Evolutionary conservation across 169 alveolate genomes (phyloP).

Genomic region (Plasmodium berghei): DNA sequence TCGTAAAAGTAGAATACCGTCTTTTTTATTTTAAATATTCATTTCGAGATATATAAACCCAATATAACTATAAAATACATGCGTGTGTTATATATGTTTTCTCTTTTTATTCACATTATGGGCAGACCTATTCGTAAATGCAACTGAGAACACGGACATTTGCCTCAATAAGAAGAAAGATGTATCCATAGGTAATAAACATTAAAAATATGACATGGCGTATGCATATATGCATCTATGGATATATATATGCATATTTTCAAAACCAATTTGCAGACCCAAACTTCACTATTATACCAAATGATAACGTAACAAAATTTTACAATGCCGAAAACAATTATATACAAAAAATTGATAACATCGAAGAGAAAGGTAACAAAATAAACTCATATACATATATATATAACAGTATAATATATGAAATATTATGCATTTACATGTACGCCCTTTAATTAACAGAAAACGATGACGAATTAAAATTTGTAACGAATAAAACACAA

Average conservation of each 20-base stretch:
- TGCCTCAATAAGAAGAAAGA: not conserved
- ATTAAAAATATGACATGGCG: not conserved
- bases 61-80: not conserved
- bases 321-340: constrained; percentile 19
- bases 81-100: not conserved
- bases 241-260: constrained; percentile 7
- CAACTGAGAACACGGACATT: not conserved
- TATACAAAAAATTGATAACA: constrained; percentile 43
- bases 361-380: constrained; percentile 43
- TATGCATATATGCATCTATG: not conserved
- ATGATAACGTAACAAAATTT: constrained; percentile 13
- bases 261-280: not conserved
- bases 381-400: not conserved
- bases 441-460: constrained; percentile 2
- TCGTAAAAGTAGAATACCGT: too few species aligned
- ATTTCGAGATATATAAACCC: not conserved
- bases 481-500: constrained; percentile 10
- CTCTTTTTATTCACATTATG: not conserved
- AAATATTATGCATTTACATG: too few species aligned
- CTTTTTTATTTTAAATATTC: constrained; percentile 1
- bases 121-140: not conserved
- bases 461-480: constrained; percentile 12
- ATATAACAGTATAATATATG: too few species aligned
- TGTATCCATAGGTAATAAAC: not conserved
- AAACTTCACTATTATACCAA: not conserved